These are phyloP conservation scores for Leptosphaerulina australis DNA, from an alignment of 2,329 filamentous ascomycete genomes.

Conservation along the genomic window DNA sequence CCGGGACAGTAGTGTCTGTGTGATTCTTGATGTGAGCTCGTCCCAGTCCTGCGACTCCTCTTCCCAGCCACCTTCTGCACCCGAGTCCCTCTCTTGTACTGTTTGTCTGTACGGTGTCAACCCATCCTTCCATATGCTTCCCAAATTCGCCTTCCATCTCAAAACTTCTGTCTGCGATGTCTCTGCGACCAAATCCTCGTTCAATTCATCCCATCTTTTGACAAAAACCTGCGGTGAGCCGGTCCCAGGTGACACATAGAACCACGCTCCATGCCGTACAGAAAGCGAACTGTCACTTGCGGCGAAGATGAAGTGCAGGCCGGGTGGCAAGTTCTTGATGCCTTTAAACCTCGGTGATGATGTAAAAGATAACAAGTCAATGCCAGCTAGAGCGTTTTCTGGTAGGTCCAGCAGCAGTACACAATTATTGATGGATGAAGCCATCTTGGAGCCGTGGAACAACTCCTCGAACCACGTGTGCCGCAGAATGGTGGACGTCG, in stretches of 20 bases:
- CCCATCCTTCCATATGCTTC: conserved; percentile 61
- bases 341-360: conserved; percentile 66
- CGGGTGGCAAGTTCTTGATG: conserved; percentile 63
- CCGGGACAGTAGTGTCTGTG: conserved; percentile 55
- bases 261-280: conserved; percentile 67
- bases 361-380: conserved; percentile 66
- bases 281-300: conserved; percentile 64
- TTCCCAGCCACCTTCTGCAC: conserved; percentile 38
- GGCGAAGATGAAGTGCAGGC: conserved; percentile 67
- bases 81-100: conserved; percentile 37
- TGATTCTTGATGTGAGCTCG: conserved; percentile 58
- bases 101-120: conserved; percentile 56
- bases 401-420: conserved; percentile 54
- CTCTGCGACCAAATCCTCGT: conserved; percentile 55
- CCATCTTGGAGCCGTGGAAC: conserved; percentile 44
- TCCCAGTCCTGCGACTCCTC: conserved; percentile 61
- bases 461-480: conserved; percentile 43
- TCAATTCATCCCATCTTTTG: conserved; percentile 61
- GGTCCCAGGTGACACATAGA: conserved; percentile 55
- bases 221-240: conserved; percentile 55
- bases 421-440: conserved; percentile 43
- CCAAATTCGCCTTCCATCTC: conserved; percentile 62
- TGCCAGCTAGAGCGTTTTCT: conserved; percentile 58
- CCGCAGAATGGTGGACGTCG: conserved; percentile 40
- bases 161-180: conserved; percentile 52